Percentiles rank a stretch among this genome's conserved stretches.
Evolutionary conservation across 1,284 basidiomycete species (phyloP).

Genomic region (Jaminaea rosea): DNA sequence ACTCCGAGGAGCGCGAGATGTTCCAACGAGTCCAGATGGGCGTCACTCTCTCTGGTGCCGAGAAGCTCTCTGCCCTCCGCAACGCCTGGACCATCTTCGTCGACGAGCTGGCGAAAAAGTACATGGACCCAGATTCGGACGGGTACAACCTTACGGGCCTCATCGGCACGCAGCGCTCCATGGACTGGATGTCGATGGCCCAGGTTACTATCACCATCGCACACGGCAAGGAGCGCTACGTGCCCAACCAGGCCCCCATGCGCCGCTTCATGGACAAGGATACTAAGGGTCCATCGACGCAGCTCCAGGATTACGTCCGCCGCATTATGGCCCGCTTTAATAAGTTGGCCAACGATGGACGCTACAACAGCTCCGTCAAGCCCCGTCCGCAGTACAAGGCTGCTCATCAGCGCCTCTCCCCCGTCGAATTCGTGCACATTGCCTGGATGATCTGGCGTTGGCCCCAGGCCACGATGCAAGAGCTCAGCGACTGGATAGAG

Average conservation of each 20-base stretch:
- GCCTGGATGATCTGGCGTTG: background rate
- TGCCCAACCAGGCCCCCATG: background rate
- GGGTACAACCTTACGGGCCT: background rate
- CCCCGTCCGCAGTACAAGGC: too few relatives aligned
- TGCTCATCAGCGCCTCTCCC: too few relatives aligned
- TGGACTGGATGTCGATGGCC: background rate
- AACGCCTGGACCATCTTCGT: background rate
- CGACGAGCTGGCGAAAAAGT: background rate
- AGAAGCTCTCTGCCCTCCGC: conserved; percentile 22
- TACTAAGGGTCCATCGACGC: background rate
- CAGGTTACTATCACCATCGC: background rate
- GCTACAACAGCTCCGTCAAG: background rate
- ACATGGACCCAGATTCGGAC: background rate
- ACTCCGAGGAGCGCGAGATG: conserved; percentile 28
- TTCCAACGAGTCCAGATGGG: conserved; percentile 35
- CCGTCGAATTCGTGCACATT: background rate
- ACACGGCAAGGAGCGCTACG: background rate
- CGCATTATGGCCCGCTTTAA: background rate
- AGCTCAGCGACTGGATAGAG: background rate
- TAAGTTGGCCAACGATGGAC: background rate
- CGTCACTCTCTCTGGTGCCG: conserved; percentile 23
- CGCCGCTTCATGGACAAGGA: background rate
- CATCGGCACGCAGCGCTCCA: background rate
- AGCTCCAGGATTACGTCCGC: background rate
- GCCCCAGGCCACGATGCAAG: background rate